Evolutionary conservation across 2,329 filamentous ascomycete genomes (phyloP).

Genomic region (Ophiostoma tasmaniense): DNA sequence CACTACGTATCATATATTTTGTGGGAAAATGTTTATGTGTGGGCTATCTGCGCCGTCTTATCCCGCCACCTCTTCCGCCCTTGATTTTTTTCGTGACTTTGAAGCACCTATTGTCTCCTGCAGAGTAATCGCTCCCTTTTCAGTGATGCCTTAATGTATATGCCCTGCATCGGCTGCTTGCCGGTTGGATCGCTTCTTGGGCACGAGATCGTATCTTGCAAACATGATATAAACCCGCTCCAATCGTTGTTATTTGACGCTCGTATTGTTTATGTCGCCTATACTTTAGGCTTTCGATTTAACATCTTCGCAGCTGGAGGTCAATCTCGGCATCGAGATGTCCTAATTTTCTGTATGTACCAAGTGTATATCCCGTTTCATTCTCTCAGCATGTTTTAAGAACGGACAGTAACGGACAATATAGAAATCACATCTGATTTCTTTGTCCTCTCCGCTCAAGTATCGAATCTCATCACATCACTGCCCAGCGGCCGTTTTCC

Average conservation of each 20-base stretch:
- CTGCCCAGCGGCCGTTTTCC: conserved; percentile 6
- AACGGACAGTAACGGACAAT: not conserved
- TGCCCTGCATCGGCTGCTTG: conserved; percentile 3
- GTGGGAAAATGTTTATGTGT: not conserved
- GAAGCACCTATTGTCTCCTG: not conserved
- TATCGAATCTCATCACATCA: conserved; percentile 4
- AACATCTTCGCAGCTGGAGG: not conserved
- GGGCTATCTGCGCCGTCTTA: not conserved
- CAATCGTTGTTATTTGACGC: not conserved
- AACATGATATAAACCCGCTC: not conserved
- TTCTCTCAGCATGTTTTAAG: not conserved
- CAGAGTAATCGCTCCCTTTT: not conserved
- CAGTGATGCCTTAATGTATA: not conserved
- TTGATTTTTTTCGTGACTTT: no score
- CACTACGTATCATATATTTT: not conserved
- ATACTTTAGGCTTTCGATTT: not conserved
- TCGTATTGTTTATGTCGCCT: not conserved
- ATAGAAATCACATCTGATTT: not conserved
- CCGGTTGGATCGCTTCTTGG: conserved; percentile 10
- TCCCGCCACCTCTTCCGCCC: not conserved
- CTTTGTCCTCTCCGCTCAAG: not conserved
- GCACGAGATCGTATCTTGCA: not conserved
- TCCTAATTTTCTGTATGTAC: not conserved
- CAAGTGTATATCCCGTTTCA: not conserved
- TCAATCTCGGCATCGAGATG: not conserved